Evolutionary conservation across 2,329 filamentous ascomycete genomes (phyloP).

Genomic region (Cytospora mali): DNA sequence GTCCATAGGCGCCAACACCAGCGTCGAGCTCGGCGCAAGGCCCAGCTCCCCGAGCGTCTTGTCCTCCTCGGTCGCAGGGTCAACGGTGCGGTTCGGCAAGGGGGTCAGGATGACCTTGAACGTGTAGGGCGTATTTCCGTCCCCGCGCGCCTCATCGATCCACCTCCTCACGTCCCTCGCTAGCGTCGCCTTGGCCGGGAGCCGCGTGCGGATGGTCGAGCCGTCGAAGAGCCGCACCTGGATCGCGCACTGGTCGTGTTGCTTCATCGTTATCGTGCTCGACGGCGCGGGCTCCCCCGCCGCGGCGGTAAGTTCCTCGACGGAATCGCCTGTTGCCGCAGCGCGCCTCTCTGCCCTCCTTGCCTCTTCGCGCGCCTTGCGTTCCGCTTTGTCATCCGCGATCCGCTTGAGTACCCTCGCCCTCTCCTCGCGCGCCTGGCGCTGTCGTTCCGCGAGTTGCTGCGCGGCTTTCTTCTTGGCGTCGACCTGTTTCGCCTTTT

Average conservation of each 20-base stretch:
- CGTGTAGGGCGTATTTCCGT: constrained; percentile 68
- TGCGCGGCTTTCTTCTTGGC: constrained; percentile 52
- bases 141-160: constrained; percentile 67
- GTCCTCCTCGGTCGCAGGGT: constrained; percentile 69
- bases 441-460: constrained; percentile 63
- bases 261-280: constrained; percentile 33
- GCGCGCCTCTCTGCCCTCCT: constrained; percentile 46
- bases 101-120: constrained; percentile 86
- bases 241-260: constrained; percentile 56
- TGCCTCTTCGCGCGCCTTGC: constrained; percentile 58
- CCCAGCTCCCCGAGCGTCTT: constrained; percentile 69
- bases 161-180: constrained; percentile 70
- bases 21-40: constrained; percentile 76
- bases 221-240: constrained; percentile 86
- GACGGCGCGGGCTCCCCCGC: constrained; percentile 36
- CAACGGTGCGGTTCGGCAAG: constrained; percentile 72
- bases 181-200: constrained; percentile 66
- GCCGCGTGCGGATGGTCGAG: constrained; percentile 72
- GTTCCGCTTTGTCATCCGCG: constrained; percentile 73
- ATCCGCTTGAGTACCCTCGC: constrained; percentile 73
- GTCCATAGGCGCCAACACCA: constrained; percentile 76
- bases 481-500: constrained; percentile 42
- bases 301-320: constrained; percentile 37
- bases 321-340: constrained; percentile 34
- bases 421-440: constrained; percentile 68